A percentile compares a stretch with the other conserved stretches of the same genome.
Conservation (phyloP, 192 early-diverging fungal genomes). For the Entrophospora sp. region DNA sequence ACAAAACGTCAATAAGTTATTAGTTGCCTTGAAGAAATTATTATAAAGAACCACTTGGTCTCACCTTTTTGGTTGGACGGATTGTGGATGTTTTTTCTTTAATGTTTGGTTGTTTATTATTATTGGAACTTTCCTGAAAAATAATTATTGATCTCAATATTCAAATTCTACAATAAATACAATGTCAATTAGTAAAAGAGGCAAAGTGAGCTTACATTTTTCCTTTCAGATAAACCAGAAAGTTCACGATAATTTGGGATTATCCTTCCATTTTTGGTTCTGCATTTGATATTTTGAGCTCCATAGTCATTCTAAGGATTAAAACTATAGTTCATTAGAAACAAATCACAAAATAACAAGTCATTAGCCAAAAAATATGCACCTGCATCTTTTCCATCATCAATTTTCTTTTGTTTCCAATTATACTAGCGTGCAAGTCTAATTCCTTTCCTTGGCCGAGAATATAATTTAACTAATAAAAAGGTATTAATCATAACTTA, state of each 20-base stretch:
- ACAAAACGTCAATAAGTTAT: too few relatives aligned
- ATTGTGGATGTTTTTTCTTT: background rate
- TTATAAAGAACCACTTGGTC: too few relatives aligned
- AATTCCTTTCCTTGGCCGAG: slow-evolving; percentile 7
- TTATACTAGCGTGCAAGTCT: slow-evolving; percentile 5
- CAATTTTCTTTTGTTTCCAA: slow-evolving; percentile 14
- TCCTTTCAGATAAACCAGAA: background rate
- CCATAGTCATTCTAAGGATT: slow-evolving; percentile 3
- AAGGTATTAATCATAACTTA: background rate
- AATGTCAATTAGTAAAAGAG: background rate
- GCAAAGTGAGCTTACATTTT: background rate
- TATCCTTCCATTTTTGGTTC: background rate
- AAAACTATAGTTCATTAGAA: background rate
- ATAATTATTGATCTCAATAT: background rate
- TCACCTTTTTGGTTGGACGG: background rate
- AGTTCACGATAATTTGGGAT: background rate
- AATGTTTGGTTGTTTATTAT: background rate
- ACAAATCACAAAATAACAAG: slow-evolving; percentile 7
- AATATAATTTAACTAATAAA: slow-evolving; percentile 17
- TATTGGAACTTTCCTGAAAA: background rate
- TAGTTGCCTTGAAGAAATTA: too few relatives aligned
- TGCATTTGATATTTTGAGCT: background rate
- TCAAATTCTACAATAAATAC: too few relatives aligned
- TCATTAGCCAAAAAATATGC: background rate
- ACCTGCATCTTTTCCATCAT: background rate